phyloP scores from a whole-genome alignment of 1,139 yeast genomes.

The Meyerozyma smithsonii region DNA sequence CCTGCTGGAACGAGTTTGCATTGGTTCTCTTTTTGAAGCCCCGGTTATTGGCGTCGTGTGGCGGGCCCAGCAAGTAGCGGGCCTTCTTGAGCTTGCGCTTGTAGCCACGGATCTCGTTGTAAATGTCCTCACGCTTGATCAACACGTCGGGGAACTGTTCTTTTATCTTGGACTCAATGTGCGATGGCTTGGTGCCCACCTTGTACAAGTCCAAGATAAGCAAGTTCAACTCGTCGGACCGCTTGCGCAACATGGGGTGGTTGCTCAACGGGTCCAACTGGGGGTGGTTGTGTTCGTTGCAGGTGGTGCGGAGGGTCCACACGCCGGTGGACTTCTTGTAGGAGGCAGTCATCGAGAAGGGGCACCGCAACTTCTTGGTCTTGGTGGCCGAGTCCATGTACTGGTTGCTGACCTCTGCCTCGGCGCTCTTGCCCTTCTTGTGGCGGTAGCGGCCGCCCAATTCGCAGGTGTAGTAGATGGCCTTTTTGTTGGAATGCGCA shows the following conservation, averaged over 20 bases:
- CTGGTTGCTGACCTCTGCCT: conserved; percentile 1
- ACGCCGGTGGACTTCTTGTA: conserved; percentile 44
- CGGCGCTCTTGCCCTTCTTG: conserved; percentile 37
- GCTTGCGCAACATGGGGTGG: conserved; percentile 55
- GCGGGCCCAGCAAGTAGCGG: conserved; percentile 9
- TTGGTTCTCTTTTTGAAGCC: conserved; percentile 21
- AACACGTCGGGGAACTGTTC: conserved; percentile 52
- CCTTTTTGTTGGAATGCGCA: conserved; percentile 56
- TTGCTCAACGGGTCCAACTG: conserved; percentile 52
- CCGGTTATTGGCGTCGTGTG: conserved; percentile 9
- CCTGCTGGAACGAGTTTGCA: conserved; percentile 31
- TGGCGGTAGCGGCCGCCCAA: conserved; percentile 55
- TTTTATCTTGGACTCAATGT: conserved; percentile 48
- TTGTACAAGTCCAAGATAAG: conserved; percentile 50
- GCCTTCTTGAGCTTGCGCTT: conserved; percentile 46
- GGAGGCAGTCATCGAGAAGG: conserved; percentile 55
- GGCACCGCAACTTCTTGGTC: conserved; percentile 53
- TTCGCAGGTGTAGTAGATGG: conserved; percentile 59
- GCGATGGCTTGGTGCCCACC: conserved; percentile 55
- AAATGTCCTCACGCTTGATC: conserved; percentile 54
- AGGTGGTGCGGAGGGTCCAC: conserved; percentile 52
- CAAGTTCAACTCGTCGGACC: conserved; percentile 49
- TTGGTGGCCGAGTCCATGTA: conserved; percentile 37
- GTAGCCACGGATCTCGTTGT: conserved; percentile 56
- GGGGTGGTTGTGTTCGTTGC: conserved; percentile 57